Evolutionary conservation across 1,284 basidiomycete genomes (phyloP), one percentile per base, ranked within the genome.

Genomic region (Leccinum subfulvum): DNA sequence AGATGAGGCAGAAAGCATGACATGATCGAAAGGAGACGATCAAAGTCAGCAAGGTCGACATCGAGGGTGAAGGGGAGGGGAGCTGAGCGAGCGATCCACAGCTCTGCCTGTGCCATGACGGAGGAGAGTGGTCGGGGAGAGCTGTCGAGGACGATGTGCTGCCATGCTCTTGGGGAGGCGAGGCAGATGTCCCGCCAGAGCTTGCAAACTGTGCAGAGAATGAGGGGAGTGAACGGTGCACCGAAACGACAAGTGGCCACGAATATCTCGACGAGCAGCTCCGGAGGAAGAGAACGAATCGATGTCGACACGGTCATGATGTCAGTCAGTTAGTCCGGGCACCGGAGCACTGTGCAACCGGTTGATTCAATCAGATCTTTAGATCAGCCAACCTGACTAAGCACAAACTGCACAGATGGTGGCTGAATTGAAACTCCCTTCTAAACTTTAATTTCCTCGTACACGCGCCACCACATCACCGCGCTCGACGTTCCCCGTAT

Each of bases 241-340:
- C 76, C 76, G 8, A 71, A 69, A 4, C 78, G 77, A 67, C 80
- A 63, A 1, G 66, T 83, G 39, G 76, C 75, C 3, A 75, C 71
- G 74, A 89, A 89, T 58, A 89, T 83, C 61, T 87, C 81, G 67
- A 85, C 80, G 58, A 91, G 79, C 10, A 91, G 73, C 66, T 91
- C 89, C 11, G 83, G 75, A 0, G 89, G 89, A 16, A 59, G 89
- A 71, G 57, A 65, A 47, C 59, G 67, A 56, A 67, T 79, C 69
- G 59, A 55, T 16, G 53, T 53, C 37, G 35, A 26, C 16, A 11
- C 2, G 14, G 26, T 57, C 39, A n/a, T 52, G 13, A n/a, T 44
- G 41, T 44, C 41, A n/a, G 39, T 39, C 14, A 30, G 28, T 33
- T 10, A 33, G 33, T 33, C 33, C 33, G 33, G 33, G 33, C 33